Evolutionary conservation across 345 rosid species (phyloP), one percentile per base, ranked within the genome.

Genomic region (Sisymbrium irio): DNA sequence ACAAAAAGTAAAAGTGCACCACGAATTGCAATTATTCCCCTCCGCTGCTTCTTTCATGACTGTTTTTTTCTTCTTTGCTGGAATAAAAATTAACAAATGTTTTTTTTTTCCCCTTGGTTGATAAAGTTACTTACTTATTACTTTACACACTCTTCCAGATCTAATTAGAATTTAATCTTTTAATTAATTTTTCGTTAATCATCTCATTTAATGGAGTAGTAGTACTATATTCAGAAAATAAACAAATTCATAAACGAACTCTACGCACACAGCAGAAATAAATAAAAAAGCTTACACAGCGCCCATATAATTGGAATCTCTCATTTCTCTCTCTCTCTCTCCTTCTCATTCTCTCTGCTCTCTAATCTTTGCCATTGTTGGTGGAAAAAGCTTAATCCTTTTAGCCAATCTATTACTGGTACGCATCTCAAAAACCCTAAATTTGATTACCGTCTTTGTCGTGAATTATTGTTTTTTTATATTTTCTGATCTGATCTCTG

Each of bases 391-490:
- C 78, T 74, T 20, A 20, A 46, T 67, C 74, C 67, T 61, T 61
- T 61, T 61, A 12, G 7, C 3, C 51, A 62, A 41, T 41, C 51
- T 62, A 62, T 63, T 18, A 79, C 71, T 69, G 83, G 84, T 85
- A 74, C 65, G 83, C 78, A 69, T 35, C 67, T 61, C 73, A 59
- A 54, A 76, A 82, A 59, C 82, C 84, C 84, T 80, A 67, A 76
- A 19, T 1, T 70, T 64, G 40, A 30, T 73, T 75, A 12, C 30
- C 45, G 9, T 63, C 69, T 42, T 15, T 66, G 18, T 76, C 49
- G 7, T 39, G 54, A 5, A 64, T 70, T 56, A 4, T 76, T 70
- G 37, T 72, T 64, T 53, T 22, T 19, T 51, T 60, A 20, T 35
- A 5, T 59, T 44, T 69, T 75, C 79, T 61, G 54, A 73, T 80